Conservation (phyloP, 495 filamentous ascomycete genomes). For the Hypoxylon rickii region DNA sequence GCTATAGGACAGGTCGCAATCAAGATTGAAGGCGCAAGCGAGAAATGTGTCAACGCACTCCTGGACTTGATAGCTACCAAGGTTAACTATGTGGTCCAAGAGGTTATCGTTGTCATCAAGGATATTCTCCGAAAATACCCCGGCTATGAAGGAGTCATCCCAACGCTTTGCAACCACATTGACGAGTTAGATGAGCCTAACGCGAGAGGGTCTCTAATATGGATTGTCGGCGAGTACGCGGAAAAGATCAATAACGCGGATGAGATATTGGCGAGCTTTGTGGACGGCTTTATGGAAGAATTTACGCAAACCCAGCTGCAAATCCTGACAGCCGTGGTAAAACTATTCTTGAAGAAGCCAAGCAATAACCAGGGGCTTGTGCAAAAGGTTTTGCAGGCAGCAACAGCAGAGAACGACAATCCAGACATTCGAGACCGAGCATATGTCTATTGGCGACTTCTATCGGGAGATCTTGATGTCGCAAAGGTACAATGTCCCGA, state of each 20-base stretch:
- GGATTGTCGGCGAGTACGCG: slow-evolving; percentile 98
- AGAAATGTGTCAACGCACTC: slow-evolving; percentile 92
- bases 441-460: slow-evolving; percentile 96
- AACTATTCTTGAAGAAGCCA: slow-evolving; percentile 95
- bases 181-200: slow-evolving; percentile 96
- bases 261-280: slow-evolving; percentile 83
- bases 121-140: slow-evolving; percentile 98
- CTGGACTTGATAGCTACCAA: slow-evolving; percentile 94
- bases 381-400: slow-evolving; percentile 88
- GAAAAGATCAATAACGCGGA: slow-evolving; percentile 98
- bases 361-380: slow-evolving; percentile 86
- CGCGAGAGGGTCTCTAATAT: slow-evolving; percentile 89
- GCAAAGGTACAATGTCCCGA: slow-evolving; percentile 63
- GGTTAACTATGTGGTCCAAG: slow-evolving; percentile 98
- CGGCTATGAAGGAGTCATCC: slow-evolving; percentile 96
- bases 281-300: slow-evolving; percentile 90
- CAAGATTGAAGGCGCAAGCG: slow-evolving; percentile 92
- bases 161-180: slow-evolving; percentile 93
- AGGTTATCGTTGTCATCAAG: slow-evolving; percentile 97
- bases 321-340: slow-evolving; percentile 94
- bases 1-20: slow-evolving; percentile 98
- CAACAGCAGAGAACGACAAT: slow-evolving; percentile 94
- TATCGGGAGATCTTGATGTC: slow-evolving; percentile 89
- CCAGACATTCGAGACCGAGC: slow-evolving; percentile 95
- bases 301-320: slow-evolving; percentile 94